phyloP scores from a whole-genome alignment of 495 filamentous ascomycete species.

The Penicillium coprophilum region DNA sequence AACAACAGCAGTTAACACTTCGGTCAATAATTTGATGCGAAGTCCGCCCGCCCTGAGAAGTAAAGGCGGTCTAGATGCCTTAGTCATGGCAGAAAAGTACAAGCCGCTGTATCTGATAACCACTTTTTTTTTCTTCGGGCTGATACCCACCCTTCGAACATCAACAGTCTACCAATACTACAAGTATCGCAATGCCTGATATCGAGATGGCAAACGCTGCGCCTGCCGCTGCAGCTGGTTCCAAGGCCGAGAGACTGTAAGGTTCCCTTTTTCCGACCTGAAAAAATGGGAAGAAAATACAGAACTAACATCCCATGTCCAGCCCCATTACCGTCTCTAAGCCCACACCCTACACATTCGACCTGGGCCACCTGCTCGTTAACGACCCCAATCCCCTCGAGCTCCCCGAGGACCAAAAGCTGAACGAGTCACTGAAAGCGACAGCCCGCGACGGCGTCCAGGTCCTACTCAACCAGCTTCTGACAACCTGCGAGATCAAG shows the following conservation, averaged over 20 bases:
- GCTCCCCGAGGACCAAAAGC: conserved; percentile 32
- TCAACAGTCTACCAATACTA: conserved; percentile 1
- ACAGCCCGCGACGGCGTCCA: conserved; percentile 85
- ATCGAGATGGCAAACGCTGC: conserved; percentile 32
- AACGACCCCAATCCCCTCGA: conserved; percentile 80
- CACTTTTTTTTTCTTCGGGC: conserved; percentile 25
- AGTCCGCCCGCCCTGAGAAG: conserved; percentile 20
- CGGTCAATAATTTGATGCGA: conserved; percentile 39
- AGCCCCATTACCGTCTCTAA: conserved; percentile 69
- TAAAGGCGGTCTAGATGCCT: conserved; percentile 27
- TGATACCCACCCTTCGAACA: conserved; percentile 4
- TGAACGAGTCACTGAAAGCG: conserved; percentile 56
- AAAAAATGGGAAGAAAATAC: neutral
- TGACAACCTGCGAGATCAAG: conserved; percentile 76
- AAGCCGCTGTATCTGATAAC: conserved; percentile 25
- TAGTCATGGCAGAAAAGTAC: conserved; percentile 35
- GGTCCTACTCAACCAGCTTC: conserved; percentile 82
- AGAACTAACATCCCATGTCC: conserved; percentile 17
- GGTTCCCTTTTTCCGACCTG: conserved; percentile 7
- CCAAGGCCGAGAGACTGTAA: conserved; percentile 48
- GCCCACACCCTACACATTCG: conserved; percentile 87
- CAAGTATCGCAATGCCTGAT: conserved; percentile 28
- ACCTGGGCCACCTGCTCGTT: conserved; percentile 80
- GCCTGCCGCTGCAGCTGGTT: conserved; percentile 17
- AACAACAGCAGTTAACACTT: conserved; percentile 7